These are phyloP conservation scores for Postia placenta DNA, from an alignment of 768 basidiomycete species.

Conservation along the genomic window DNA sequence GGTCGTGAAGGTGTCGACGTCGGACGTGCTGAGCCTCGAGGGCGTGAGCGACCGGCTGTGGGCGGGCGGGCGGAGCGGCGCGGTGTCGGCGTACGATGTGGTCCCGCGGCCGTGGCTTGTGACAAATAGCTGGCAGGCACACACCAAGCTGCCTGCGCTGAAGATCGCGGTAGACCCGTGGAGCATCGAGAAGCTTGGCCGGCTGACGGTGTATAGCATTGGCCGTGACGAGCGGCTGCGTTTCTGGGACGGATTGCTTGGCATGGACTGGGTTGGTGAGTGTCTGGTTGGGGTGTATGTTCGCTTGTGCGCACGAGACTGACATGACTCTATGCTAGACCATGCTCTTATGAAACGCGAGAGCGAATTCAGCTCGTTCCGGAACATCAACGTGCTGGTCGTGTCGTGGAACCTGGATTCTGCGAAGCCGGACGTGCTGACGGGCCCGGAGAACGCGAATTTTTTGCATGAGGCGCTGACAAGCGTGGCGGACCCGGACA, in stretches of 20 bases:
- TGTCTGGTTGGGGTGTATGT: conserved; percentile 10
- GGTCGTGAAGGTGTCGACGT: conserved; percentile 73
- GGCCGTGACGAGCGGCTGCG: conserved; percentile 68
- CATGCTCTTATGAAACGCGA: conserved; percentile 72
- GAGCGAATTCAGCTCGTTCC: conserved; percentile 70
- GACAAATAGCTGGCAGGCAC: conserved; percentile 86
- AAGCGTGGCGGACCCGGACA: conserved; percentile 74
- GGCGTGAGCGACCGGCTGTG: conserved; percentile 83
- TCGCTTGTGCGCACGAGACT: too few relatives aligned
- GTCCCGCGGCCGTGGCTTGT: conserved; percentile 71
- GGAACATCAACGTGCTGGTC: conserved; percentile 69
- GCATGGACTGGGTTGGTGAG: conserved; percentile 83
- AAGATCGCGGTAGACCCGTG: conserved; percentile 64
- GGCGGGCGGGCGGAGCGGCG: conserved; percentile 81
- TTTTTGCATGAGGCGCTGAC: conserved; percentile 77
- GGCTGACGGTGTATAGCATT: conserved; percentile 67
- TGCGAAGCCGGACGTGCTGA: conserved; percentile 70
- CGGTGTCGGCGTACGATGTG: conserved; percentile 78
- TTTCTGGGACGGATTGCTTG: conserved; percentile 89
- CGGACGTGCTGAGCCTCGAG: conserved; percentile 77
- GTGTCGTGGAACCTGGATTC: conserved; percentile 94
- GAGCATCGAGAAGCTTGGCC: conserved; percentile 62
- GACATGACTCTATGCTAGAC: conserved; percentile 50
- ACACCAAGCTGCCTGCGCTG: conserved; percentile 58
- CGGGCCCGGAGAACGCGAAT: conserved; percentile 57